phyloP scores from a whole-genome alignment of 202 grass and related monocot genomes.

The Schoenoplectus triqueter region DNA sequence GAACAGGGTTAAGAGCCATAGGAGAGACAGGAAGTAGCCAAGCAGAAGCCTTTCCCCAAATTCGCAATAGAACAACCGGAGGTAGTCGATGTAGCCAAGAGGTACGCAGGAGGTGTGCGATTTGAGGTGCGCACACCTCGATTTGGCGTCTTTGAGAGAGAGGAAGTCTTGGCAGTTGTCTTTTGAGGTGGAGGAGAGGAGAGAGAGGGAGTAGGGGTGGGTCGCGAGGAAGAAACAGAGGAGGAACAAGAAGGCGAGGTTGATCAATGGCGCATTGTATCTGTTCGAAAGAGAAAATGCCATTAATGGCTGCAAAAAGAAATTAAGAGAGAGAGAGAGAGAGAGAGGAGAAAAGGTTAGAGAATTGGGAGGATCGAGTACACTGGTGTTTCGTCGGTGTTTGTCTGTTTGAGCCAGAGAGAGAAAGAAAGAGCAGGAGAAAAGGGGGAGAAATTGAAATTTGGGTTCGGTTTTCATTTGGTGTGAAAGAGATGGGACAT shows the following conservation, averaged over 20 bases:
- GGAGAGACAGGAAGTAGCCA: constrained; percentile 42
- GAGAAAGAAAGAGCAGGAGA: not conserved
- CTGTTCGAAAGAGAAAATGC: constrained; percentile 11
- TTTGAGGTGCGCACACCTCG: constrained; percentile 45
- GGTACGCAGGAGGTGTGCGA: constrained; percentile 48
- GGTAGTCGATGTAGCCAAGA: constrained; percentile 73
- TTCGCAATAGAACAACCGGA: constrained; percentile 70
- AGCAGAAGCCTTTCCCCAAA: constrained; percentile 35
- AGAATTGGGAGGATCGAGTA: not conserved
- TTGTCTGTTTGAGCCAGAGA: not conserved
- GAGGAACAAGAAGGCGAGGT: constrained; percentile 15
- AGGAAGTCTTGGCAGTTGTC: constrained; percentile 61
- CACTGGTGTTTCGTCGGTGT: not conserved
- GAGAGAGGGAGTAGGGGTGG: constrained; percentile 24
- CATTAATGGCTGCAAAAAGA: constrained; percentile 23
- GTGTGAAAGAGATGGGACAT: not conserved
- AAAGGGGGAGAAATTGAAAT: not conserved
- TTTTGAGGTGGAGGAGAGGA: constrained; percentile 32
- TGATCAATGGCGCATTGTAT: constrained; percentile 16
- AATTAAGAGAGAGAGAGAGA: constrained; percentile 16
- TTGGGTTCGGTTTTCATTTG: not conserved
- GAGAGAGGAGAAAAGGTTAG: constrained; percentile 4
- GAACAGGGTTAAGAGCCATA: constrained; percentile 73
- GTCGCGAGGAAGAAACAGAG: constrained; percentile 54
- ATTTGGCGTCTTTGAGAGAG: constrained; percentile 36